These are phyloP conservation scores for Kodamaea hsintzibuensis DNA, from an alignment of 805 yeast species.

Conservation along the genomic window DNA sequence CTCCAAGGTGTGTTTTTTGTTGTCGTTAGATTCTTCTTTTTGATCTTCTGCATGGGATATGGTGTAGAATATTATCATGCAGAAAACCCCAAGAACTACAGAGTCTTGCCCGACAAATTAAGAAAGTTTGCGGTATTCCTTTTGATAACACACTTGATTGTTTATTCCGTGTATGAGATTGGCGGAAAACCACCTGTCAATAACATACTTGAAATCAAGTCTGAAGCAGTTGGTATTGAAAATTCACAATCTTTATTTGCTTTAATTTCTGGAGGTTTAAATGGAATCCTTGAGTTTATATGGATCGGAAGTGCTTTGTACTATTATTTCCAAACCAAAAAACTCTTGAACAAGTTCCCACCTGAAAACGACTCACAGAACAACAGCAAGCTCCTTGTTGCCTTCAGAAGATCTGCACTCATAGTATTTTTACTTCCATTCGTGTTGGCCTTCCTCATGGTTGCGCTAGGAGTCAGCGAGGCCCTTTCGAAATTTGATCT, in stretches of 20 bases:
- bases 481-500: background rate
- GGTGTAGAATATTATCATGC: slow-evolving; percentile 32
- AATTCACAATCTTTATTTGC: background rate
- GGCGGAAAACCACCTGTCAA: background rate
- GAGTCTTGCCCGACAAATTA: slow-evolving; percentile 21
- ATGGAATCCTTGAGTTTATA: background rate
- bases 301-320: slow-evolving; percentile 18
- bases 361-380: slow-evolving; percentile 15
- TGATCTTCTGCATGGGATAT: slow-evolving; percentile 36
- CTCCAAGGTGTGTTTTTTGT: slow-evolving; percentile 7
- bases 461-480: background rate
- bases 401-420: slow-evolving; percentile 28
- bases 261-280: background rate
- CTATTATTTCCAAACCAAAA: slow-evolving; percentile 29
- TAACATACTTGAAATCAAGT: background rate
- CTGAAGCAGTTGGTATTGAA: background rate
- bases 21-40: slow-evolving; percentile 15
- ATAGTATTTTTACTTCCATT: slow-evolving; percentile 29
- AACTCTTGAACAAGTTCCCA: slow-evolving; percentile 27
- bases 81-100: slow-evolving; percentile 22
- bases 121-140: background rate
- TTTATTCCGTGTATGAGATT: background rate
- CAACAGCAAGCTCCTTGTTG: slow-evolving; percentile 16
- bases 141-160: background rate
- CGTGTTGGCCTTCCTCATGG: slow-evolving; percentile 6